Conservation (phyloP, 164 flowering plant genomes). For the Umbilicus rupestris region DNA sequence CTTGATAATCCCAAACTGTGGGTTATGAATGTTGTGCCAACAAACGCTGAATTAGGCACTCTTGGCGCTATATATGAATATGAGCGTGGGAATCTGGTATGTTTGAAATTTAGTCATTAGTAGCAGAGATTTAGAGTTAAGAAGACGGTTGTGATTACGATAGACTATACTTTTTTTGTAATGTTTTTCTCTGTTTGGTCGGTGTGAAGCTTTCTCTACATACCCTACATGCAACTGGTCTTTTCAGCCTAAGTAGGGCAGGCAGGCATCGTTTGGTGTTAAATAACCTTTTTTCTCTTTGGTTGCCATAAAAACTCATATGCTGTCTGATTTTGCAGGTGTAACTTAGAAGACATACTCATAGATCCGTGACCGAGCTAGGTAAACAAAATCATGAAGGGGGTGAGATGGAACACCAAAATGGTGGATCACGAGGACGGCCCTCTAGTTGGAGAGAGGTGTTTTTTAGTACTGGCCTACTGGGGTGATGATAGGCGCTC, state of each 20-base stretch:
- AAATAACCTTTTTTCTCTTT: neutral
- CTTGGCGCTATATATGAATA: constrained; percentile 36
- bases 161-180: neutral
- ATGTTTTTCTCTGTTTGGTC: neutral
- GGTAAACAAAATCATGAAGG: constrained; percentile 26
- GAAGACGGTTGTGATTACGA: no score
- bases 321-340: constrained; percentile 18
- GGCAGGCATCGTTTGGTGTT: constrained; percentile 18
- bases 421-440: constrained; percentile 51
- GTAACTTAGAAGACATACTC: constrained; percentile 35
- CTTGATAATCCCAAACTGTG: constrained; percentile 38
- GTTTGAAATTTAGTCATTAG: neutral
- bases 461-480: constrained; percentile 35
- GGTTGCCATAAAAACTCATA: neutral
- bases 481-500: no score
- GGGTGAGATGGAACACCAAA: constrained; percentile 42
- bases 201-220: constrained; percentile 53
- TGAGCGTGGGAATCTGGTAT: constrained; percentile 51
- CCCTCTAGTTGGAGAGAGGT: constrained; percentile 31
- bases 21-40: constrained; percentile 60
- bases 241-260: constrained; percentile 36
- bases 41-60: constrained; percentile 39
- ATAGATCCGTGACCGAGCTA: constrained; percentile 36
- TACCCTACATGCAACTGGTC: constrained; percentile 40
- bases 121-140: neutral